Conservation (phyloP, 2,329 filamentous ascomycete species). For the Conoideocrella luteorostrata region DNA sequence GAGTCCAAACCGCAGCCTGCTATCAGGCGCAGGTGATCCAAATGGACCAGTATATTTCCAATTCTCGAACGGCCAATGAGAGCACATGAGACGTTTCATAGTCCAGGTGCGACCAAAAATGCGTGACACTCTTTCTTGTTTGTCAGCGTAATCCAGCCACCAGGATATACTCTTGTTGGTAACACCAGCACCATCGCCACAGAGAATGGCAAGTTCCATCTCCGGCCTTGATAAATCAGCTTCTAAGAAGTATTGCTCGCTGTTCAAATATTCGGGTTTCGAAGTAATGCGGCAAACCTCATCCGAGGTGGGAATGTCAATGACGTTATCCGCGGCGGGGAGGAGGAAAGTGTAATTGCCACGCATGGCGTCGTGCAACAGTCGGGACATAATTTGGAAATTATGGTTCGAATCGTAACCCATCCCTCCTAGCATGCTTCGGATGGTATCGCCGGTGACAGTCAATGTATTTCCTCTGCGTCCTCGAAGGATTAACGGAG, state of each 20-base stretch:
- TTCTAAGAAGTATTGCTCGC: not conserved
- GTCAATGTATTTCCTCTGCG: slow-evolving; percentile 15
- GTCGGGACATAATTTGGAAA: slow-evolving; percentile 9
- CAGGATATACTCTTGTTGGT: slow-evolving; percentile 12
- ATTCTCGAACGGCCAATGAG: slow-evolving; percentile 26
- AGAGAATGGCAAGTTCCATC: slow-evolving; percentile 16
- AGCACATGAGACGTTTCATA: slow-evolving; percentile 29
- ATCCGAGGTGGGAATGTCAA: slow-evolving; percentile 9
- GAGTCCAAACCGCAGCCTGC: slow-evolving; percentile 16
- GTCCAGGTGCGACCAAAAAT: slow-evolving; percentile 27
- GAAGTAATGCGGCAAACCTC: slow-evolving; percentile 10
- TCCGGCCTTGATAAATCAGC: not conserved
- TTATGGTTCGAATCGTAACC: slow-evolving; percentile 22
- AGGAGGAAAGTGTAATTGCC: slow-evolving; percentile 9
- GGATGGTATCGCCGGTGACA: slow-evolving; percentile 25
- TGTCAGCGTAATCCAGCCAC: slow-evolving; percentile 17
- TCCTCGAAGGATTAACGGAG: slow-evolving; percentile 14
- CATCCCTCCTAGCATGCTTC: slow-evolving; percentile 17
- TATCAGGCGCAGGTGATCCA: slow-evolving; percentile 14
- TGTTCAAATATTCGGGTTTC: slow-evolving; percentile 12
- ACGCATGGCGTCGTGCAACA: slow-evolving; percentile 12
- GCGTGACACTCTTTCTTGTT: slow-evolving; percentile 19
- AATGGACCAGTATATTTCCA: slow-evolving; percentile 31
- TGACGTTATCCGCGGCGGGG: not conserved
- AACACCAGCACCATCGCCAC: slow-evolving; percentile 24